Evolutionary conservation across 352 stramenopile species (phyloP), one percentile per base, ranked within the genome.

Genomic region (Phytophthora rubi): DNA sequence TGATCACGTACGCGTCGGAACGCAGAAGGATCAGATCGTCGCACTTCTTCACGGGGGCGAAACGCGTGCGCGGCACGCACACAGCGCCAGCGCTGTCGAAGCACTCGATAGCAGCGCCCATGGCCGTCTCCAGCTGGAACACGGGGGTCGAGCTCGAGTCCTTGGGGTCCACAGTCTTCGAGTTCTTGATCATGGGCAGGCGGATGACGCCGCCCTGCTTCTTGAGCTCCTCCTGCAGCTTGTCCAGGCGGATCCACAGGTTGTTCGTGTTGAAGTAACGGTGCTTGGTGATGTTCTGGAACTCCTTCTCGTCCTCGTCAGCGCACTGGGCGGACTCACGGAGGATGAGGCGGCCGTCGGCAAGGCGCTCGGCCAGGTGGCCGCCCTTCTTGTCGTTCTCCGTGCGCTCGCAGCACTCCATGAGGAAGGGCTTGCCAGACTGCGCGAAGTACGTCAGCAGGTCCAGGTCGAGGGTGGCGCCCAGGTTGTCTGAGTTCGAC

Each of bases 331-430:
- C 83, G 76, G 76, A 94, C 68, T 95, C 73, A 94, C 97, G 91
- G 55, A 98, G 93, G 61, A 99, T 98, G 58, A 99, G 96, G 35
- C 96, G 97, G 65, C 71, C 66, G 71, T 99, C 97, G 64, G 97
- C 85, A 75, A 80, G 98, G 58, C 88, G 86, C 65, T 90, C 74
- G 6, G 86, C 97, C 47, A 99, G 85, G 82, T 99, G 98, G 21
- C 98, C 98, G 52, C 98, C 98, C 89, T 99, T 99, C 90, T 99
- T 99, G 86, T 99, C 98, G 75, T 98, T 99, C 76, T 98, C 97
- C 33, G 98, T 99, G 69, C 98, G 93, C 75, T 98, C 93, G 71
- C 97, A 99, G 78, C 96, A 99, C 77, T 99, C 97, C 85, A 98
- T 96, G 62, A 95, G 77, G 79, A 96, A 95, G 6, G 86, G 86